These are phyloP conservation scores for Paracorniculantispora psalliotae DNA, from an alignment of 2,329 filamentous ascomycete species.

Conservation along the genomic window DNA sequence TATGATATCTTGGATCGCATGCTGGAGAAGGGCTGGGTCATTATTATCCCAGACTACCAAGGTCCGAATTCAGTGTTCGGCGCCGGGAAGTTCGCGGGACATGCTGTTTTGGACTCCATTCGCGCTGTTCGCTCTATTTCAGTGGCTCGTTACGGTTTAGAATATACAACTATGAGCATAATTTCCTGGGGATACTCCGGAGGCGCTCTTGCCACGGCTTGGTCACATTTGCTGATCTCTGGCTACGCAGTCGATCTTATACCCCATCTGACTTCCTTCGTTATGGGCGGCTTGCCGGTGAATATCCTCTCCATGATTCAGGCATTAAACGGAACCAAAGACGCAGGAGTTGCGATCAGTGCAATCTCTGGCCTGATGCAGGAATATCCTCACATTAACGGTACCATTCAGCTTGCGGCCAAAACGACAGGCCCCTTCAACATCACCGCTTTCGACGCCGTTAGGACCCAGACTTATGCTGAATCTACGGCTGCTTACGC, in stretches of 20 bases:
- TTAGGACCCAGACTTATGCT: neutral
- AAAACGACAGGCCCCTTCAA: neutral
- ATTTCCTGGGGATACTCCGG: conserved; percentile 54
- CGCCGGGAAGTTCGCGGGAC: conserved; percentile 36
- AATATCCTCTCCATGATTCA: conserved; percentile 33
- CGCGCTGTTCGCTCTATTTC: conserved; percentile 33
- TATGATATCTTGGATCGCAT: conserved; percentile 17
- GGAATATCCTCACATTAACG: conserved; percentile 18
- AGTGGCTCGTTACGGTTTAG: conserved; percentile 26
- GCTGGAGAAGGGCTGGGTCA: conserved; percentile 36
- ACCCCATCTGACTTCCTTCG: conserved; percentile 38
- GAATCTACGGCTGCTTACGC: neutral
- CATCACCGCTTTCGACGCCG: neutral
- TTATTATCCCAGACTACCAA: conserved; percentile 44
- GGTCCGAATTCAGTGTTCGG: conserved; percentile 39
- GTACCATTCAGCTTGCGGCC: neutral
- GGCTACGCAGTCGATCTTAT: conserved; percentile 48
- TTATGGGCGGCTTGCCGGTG: conserved; percentile 41
- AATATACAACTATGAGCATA: conserved; percentile 19
- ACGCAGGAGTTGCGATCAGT: conserved; percentile 18
- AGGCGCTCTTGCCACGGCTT: conserved; percentile 46
- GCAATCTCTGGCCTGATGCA: conserved; percentile 19
- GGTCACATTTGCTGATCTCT: conserved; percentile 46
- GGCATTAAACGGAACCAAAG: conserved; percentile 24
- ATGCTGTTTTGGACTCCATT: conserved; percentile 41